Evolutionary conservation across 169 alveolate species (phyloP).

Genomic region (Babesia ovata): DNA sequence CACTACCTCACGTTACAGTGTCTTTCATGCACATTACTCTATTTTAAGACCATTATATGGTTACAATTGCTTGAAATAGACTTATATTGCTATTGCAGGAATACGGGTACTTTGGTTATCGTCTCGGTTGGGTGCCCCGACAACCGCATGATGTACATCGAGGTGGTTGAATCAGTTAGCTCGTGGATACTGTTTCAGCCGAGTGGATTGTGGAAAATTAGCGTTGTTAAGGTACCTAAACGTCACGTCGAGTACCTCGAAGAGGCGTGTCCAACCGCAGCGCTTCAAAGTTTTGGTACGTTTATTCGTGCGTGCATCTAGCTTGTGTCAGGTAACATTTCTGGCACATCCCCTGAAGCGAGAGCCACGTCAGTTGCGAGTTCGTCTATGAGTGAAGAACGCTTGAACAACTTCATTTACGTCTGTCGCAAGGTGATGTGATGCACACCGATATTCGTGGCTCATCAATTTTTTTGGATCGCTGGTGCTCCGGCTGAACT

Average conservation of each 20-base stretch:
- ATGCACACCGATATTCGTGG: slow-evolving; percentile 43
- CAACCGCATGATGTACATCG: slow-evolving; percentile 53
- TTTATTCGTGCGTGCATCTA: background rate
- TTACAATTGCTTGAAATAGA: background rate
- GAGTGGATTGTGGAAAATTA: slow-evolving; percentile 38
- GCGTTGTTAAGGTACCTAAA: slow-evolving; percentile 37
- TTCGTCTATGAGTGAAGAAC: slow-evolving; percentile 14
- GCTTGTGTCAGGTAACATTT: background rate
- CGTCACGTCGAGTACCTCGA: slow-evolving; percentile 25
- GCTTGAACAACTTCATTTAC: slow-evolving; percentile 32
- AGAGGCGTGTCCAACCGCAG: background rate
- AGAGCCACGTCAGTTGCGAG: background rate
- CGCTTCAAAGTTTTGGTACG: background rate
- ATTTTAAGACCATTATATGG: too few relatives aligned
- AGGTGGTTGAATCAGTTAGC: slow-evolving; percentile 22
- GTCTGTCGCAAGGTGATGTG: slow-evolving; percentile 36
- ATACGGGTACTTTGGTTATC: slow-evolving; percentile 27
- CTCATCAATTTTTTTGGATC: slow-evolving; percentile 11
- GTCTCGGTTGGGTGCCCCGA: slow-evolving; percentile 61
- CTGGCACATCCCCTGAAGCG: background rate
- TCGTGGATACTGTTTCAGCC: background rate
- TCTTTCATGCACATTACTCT: too few relatives aligned
- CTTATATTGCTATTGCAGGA: slow-evolving; percentile 15
- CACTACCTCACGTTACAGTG: too few relatives aligned
- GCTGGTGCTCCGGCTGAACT: slow-evolving; percentile 1